Evolutionary conservation across 352 stramenopile genomes (phyloP).

Genomic region (Plasmopara muralis): DNA sequence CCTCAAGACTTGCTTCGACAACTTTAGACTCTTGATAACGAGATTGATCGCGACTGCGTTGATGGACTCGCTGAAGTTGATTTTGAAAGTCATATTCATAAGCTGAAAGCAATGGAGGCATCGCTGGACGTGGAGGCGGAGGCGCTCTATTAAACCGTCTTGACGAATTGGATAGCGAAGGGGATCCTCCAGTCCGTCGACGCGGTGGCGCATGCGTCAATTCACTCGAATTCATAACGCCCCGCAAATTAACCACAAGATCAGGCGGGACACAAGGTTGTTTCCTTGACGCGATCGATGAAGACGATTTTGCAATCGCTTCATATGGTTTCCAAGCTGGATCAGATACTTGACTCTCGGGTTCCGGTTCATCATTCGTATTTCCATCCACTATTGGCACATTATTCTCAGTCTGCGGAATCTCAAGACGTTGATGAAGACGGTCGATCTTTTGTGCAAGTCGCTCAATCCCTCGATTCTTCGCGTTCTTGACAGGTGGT

Average conservation of each 20-base stretch:
- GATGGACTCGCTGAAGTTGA: conserved; percentile 31
- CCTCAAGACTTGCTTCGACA: conserved; percentile 3
- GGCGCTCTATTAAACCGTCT: conserved; percentile 7
- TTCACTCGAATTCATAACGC: conserved; percentile 74
- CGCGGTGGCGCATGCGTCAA: conserved; percentile 37
- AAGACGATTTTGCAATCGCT: conserved; percentile 4
- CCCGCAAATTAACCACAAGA: conserved; percentile 45
- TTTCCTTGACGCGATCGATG: conserved; percentile 5
- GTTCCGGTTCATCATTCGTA: conserved; percentile 25
- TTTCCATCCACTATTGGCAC: conserved; percentile 17
- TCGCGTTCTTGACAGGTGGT: conserved; percentile 14
- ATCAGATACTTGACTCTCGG: conserved; percentile 16
- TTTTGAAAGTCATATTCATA: conserved; percentile 43
- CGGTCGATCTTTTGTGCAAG: conserved; percentile 43
- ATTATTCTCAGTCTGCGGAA: conserved; percentile 20
- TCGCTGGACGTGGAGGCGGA: conserved; percentile 12
- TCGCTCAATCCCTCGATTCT: conserved; percentile 35
- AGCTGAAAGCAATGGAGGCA: conserved; percentile 7
- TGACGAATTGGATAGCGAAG: conserved; percentile 9
- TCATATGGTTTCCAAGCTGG: conserved; percentile 4
- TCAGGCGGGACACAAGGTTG: conserved; percentile 34
- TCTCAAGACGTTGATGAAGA: conserved; percentile 39
- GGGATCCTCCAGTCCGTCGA: conserved; percentile 11
- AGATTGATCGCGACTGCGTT: conserved; percentile 14
- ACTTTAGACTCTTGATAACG: conserved; percentile 2